Conservation (phyloP, 208 protist species). For the Trichomonas tenax region DNA sequence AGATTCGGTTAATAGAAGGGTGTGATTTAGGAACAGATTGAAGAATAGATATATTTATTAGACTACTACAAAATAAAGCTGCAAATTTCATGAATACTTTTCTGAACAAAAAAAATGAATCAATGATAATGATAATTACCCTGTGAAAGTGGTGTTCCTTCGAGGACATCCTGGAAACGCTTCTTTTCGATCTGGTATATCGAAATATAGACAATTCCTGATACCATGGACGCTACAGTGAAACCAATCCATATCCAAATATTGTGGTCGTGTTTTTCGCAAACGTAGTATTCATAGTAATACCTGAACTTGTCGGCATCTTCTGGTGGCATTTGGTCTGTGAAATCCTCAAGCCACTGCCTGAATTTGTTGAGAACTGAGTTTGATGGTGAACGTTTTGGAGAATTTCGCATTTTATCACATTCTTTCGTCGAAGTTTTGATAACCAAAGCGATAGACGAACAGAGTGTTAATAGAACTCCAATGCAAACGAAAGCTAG, state of each 20-base stretch:
- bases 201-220: background rate
- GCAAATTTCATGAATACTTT: no score
- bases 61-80: no score
- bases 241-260: background rate
- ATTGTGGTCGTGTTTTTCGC: background rate
- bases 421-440: background rate
- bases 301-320: background rate
- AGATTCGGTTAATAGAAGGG: no score
- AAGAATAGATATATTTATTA: no score
- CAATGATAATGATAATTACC: background rate
- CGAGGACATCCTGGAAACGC: background rate
- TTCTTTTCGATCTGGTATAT: background rate
- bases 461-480: background rate
- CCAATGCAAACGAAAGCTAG: background rate
- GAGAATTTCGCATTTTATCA: background rate
- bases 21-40: no score
- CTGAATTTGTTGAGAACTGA: background rate
- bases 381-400: background rate
- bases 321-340: background rate
- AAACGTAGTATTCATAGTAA: background rate
- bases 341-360: background rate
- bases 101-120: no score
- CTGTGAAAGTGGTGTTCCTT: background rate
- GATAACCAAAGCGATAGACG: background rate
- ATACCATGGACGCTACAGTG: background rate